Conservation (phyloP, 2,329 filamentous ascomycete species). For the Sporothrix variecibatus region DNA sequence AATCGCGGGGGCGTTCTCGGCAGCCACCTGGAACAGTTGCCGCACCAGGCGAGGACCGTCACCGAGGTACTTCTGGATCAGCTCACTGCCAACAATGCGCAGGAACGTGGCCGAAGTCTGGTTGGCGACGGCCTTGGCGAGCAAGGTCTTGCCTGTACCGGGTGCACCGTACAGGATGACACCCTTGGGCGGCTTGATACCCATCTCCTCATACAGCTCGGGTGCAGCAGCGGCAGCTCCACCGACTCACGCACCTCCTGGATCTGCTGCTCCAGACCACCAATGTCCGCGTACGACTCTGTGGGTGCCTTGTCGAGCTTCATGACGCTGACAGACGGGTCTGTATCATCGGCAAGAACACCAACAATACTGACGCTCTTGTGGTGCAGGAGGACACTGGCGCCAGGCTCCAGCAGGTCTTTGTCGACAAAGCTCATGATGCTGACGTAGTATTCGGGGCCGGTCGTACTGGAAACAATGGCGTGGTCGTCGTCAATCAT, state of each 20-base stretch:
- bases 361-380: conserved; percentile 98
- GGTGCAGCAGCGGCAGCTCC: conserved; percentile 89
- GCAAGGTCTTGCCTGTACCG: conserved; percentile 92
- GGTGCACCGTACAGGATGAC: conserved; percentile 98
- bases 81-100: conserved; percentile 92
- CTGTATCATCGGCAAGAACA: conserved; percentile 92
- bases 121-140: conserved; percentile 97
- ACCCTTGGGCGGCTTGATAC: conserved; percentile 98
- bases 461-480: conserved; percentile 95
- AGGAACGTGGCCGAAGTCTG: conserved; percentile 98
- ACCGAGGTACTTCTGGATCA: conserved; percentile 98
- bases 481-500: conserved; percentile 99
- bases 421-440: conserved; percentile 99
- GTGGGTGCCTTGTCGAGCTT: conserved; percentile 98
- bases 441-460: conserved; percentile 97
- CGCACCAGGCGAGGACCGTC: conserved; percentile 93
- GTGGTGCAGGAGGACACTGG: conserved; percentile 92
- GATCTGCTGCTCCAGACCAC: conserved; percentile 91
- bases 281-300: conserved; percentile 97
- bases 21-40: conserved; percentile 94
- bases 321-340: conserved; percentile 96
- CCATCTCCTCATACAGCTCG: conserved; percentile 99
- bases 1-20: conserved; percentile 93
- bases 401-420: conserved; percentile 92
- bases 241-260: conserved; percentile 98